Conservation (phyloP, 768 basidiomycete genomes). For the Solioccasus polychromus region DNA sequence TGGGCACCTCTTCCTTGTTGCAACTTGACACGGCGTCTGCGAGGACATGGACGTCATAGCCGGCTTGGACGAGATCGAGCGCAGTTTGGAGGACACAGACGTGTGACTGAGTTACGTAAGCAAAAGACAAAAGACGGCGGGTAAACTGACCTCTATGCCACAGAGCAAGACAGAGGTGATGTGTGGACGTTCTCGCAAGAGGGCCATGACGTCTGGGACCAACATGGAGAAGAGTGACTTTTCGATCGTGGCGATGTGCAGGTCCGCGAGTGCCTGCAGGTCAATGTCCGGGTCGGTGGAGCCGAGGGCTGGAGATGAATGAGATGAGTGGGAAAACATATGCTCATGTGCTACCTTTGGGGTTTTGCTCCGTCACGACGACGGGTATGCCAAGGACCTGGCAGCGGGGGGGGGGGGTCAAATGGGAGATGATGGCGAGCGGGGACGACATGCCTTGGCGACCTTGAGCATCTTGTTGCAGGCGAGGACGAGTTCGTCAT, state of each 20-base stretch:
- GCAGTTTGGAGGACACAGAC: constrained; percentile 87
- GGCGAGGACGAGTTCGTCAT: constrained; percentile 65
- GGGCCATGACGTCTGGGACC: constrained; percentile 56
- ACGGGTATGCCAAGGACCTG: constrained; percentile 68
- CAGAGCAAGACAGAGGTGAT: constrained; percentile 69
- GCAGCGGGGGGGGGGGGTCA: neutral
- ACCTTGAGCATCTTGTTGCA: constrained; percentile 75
- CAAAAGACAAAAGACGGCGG: neutral
- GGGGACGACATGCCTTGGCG: constrained; percentile 52
- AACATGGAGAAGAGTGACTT: constrained; percentile 89
- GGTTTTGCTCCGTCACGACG: constrained; percentile 82
- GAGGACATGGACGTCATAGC: constrained; percentile 61
- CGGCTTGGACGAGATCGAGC: constrained; percentile 55
- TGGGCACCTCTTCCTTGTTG: constrained; percentile 75
- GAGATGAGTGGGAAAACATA: neutral
- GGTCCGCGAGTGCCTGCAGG: constrained; percentile 47
- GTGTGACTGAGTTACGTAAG: constrained; percentile 58
- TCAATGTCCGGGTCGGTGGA: constrained; percentile 62
- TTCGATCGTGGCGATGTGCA: constrained; percentile 61
- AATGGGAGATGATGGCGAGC: neutral
- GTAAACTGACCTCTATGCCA: constrained; percentile 75
- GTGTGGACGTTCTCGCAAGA: constrained; percentile 46
- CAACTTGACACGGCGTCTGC: constrained; percentile 85
- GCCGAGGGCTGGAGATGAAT: constrained; percentile 54
- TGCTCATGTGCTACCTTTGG: constrained; percentile 50